phyloP scores from a whole-genome alignment of 495 filamentous ascomycete species.

The Tuber melanosporum region DNA sequence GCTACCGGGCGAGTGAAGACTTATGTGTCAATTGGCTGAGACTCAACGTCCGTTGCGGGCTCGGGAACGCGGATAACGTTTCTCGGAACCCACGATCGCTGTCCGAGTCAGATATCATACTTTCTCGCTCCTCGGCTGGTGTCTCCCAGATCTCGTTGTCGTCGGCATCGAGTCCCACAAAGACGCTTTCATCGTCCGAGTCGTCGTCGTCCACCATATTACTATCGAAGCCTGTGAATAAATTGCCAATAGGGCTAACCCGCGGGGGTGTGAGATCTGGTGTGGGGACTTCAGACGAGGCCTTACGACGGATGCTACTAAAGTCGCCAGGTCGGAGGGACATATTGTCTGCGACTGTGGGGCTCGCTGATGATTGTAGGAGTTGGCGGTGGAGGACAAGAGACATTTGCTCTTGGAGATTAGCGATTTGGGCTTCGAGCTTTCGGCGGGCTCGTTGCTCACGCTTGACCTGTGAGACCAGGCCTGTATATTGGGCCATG shows the following conservation, averaged over 20 bases:
- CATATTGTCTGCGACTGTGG: constrained; percentile 21
- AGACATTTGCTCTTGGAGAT: constrained; percentile 50
- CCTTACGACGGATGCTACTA: constrained; percentile 33
- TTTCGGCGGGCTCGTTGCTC: constrained; percentile 53
- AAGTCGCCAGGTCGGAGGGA: constrained; percentile 22
- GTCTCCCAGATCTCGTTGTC: constrained; percentile 40
- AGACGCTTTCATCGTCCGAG: constrained; percentile 20
- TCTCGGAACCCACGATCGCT: constrained; percentile 32
- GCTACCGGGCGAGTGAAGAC: constrained; percentile 30
- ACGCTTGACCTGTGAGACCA: constrained; percentile 52
- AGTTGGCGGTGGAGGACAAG: constrained; percentile 39
- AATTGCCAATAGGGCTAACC: constrained; percentile 24
- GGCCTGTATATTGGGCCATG: constrained; percentile 53
- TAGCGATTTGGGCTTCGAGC: constrained; percentile 51
- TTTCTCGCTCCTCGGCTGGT: constrained; percentile 34
- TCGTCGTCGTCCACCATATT: constrained; percentile 20
- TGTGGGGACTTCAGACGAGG: constrained; percentile 40
- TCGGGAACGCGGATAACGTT: constrained; percentile 29
- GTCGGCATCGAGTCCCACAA: constrained; percentile 29
- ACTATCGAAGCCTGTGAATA: constrained; percentile 37
- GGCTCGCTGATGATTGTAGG: constrained; percentile 24
- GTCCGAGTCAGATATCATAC: constrained; percentile 27
- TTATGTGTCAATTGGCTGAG: constrained; percentile 39
- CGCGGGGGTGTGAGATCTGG: constrained; percentile 38
- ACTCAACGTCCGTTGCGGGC: constrained; percentile 36